Conservation (phyloP, 2,329 filamentous ascomycete species). For the Penicillium sp. region DNA sequence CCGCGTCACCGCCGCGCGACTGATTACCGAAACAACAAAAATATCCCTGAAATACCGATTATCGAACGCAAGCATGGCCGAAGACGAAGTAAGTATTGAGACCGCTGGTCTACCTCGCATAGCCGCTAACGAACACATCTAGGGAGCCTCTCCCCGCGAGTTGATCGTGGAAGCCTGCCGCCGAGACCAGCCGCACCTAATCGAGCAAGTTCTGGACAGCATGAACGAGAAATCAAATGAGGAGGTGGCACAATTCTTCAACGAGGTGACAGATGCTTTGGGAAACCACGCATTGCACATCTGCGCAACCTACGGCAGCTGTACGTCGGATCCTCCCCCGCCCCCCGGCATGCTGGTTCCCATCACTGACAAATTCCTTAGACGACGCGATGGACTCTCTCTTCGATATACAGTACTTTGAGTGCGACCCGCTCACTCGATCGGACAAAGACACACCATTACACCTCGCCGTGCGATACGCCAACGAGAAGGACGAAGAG, state of each 20-base stretch:
- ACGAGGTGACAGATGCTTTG: slow-evolving; percentile 78
- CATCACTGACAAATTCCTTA: slow-evolving; percentile 15
- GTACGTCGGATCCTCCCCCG: slow-evolving; percentile 54
- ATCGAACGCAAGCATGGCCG: slow-evolving; percentile 34
- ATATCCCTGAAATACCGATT: neutral
- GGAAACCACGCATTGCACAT: slow-evolving; percentile 89
- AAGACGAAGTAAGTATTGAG: slow-evolving; percentile 40
- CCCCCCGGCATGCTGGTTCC: neutral
- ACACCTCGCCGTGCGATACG: slow-evolving; percentile 45
- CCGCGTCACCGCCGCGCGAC: slow-evolving; percentile 3
- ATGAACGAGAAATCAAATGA: slow-evolving; percentile 58
- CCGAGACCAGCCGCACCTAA: slow-evolving; percentile 84
- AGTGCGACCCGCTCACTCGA: slow-evolving; percentile 48
- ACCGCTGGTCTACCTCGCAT: neutral
- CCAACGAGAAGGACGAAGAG: slow-evolving; percentile 46
- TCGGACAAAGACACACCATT: slow-evolving; percentile 48
- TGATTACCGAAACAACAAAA: neutral
- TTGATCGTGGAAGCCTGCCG: slow-evolving; percentile 89
- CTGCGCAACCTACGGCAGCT: slow-evolving; percentile 80
- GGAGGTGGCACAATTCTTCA: slow-evolving; percentile 74
- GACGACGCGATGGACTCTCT: slow-evolving; percentile 49
- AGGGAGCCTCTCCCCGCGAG: slow-evolving; percentile 85
- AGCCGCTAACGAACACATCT: slow-evolving; percentile 9
- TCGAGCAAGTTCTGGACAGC: slow-evolving; percentile 68
- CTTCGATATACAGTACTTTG: slow-evolving; percentile 49